phyloP scores from a whole-genome alignment of 306 rosid species.

The Gastrolobium bilobum region DNA sequence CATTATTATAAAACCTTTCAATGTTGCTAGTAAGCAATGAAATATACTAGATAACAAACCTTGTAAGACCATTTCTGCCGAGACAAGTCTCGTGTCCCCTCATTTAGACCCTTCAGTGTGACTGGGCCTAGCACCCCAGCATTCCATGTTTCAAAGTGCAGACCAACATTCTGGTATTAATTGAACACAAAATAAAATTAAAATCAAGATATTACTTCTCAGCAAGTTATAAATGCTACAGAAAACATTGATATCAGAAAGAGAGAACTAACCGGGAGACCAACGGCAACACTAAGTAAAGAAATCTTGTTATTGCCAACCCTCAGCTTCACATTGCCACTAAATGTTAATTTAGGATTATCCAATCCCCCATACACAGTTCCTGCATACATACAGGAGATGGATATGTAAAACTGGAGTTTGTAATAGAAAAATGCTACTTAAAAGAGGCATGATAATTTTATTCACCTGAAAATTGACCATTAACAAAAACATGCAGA shows the following conservation, averaged over 20 bases:
- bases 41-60: slow-evolving; percentile 56
- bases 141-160: slow-evolving; percentile 76
- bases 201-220: neutral
- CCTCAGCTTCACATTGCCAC: slow-evolving; percentile 65
- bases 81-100: slow-evolving; percentile 79
- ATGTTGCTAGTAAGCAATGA: neutral
- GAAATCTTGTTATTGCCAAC: slow-evolving; percentile 92
- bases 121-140: slow-evolving; percentile 87
- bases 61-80: slow-evolving; percentile 91
- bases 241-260: slow-evolving; percentile 5
- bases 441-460: slow-evolving; percentile 19
- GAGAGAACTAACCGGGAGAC: slow-evolving; percentile 84
- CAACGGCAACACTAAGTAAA: slow-evolving; percentile 84
- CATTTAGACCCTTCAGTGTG: slow-evolving; percentile 68
- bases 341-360: slow-evolving; percentile 73
- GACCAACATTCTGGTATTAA: slow-evolving; percentile 81
- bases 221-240: slow-evolving; percentile 27
- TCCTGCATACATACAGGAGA: slow-evolving; percentile 60
- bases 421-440: slow-evolving; percentile 3
- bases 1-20: slow-evolving; percentile 22
- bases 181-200: slow-evolving; percentile 26
- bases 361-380: slow-evolving; percentile 69
- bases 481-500: slow-evolving; percentile 82
- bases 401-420: slow-evolving; percentile 40
- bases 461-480: slow-evolving; percentile 68